Base-by-base conservation (phyloP, 2,329 filamentous ascomycete genomes). In the Ceratocystis papillata region DNA sequence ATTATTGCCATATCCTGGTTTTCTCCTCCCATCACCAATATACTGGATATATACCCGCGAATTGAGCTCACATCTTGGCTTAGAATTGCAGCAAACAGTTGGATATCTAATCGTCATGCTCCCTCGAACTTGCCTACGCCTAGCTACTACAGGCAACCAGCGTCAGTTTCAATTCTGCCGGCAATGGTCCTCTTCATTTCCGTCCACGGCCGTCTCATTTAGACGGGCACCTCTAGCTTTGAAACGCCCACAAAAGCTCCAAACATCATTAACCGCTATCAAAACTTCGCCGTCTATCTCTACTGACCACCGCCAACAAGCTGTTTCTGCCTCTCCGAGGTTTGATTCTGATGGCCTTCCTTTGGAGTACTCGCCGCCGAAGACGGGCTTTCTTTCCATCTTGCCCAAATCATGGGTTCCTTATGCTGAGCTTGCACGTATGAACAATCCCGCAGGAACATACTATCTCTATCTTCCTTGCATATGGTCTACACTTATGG, bases 391-490 rank as follows among this genome's bases (percentile, higher is more conserved):
- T 4, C 76, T 95, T 37, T 87, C 89, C 2, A 75, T 79, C 63
- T 78, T 95, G 1, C 90, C 90, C 1, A 69, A 76, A 22, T 82
- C 87, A 65, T 85, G 86, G 79, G 79, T 94, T 2, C 90, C 90
- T 1, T 95, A 94, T 72, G 90, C 85, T 61, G 90, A 95, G 73
- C 82, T 96, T 15, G 82, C 88, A 71, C 87, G 91, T 62, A 79
- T 95, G 61, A 87, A 94, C 75, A 94, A 90, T 72, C 90, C 89
- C 0, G 81, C 85, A 0, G 90, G 90, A 59, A 89, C 88, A 1
- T 89, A 90, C 76, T 94, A 94, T 73, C 84, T 96, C 68, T 93
- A 87, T 78, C 88, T 92, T 71, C 90, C 90, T 33, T 93, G 90
- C 72, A 78, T 94, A 12, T 95, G 92, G 77, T 92, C 89, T 66